phyloP scores from a whole-genome alignment of 2,329 filamentous ascomycete genomes.

The Claviceps maximensis region DNA sequence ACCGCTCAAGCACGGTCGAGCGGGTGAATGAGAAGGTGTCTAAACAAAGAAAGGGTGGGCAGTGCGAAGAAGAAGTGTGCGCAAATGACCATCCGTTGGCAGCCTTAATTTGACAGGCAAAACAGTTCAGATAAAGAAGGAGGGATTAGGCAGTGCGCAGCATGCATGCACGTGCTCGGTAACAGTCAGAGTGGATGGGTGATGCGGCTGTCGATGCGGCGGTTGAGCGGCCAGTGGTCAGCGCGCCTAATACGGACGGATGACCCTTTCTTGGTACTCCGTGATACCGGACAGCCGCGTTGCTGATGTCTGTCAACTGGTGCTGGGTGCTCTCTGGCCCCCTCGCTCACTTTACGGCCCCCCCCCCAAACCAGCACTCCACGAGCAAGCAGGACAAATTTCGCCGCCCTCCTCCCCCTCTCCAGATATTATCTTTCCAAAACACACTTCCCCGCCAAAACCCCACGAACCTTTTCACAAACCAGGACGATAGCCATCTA shows the following conservation, averaged over 20 bases:
- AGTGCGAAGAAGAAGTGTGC: too few species aligned
- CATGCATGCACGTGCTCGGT: neutral
- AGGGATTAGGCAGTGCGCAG: too few species aligned
- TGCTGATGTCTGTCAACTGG: neutral
- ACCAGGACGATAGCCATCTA: neutral
- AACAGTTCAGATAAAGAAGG: neutral
- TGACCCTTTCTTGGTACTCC: neutral
- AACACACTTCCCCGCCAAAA: neutral
- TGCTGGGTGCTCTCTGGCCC: neutral
- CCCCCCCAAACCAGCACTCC: neutral
- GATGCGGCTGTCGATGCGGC: neutral
- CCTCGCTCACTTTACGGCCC: neutral
- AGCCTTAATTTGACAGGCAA: neutral
- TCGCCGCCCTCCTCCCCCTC: neutral
- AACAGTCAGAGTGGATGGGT: neutral
- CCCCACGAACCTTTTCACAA: constrained; percentile 1
- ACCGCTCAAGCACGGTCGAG: neutral
- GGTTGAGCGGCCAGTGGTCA: neutral
- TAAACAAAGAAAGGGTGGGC: neutral
- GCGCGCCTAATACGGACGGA: neutral
- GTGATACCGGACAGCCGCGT: neutral
- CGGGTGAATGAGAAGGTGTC: neutral
- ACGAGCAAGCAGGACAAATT: neutral
- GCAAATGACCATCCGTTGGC: neutral
- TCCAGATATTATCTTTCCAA: neutral